Evolutionary conservation across 176 grass and related monocot genomes (phyloP).

Genomic region (Carex myosuroides): DNA sequence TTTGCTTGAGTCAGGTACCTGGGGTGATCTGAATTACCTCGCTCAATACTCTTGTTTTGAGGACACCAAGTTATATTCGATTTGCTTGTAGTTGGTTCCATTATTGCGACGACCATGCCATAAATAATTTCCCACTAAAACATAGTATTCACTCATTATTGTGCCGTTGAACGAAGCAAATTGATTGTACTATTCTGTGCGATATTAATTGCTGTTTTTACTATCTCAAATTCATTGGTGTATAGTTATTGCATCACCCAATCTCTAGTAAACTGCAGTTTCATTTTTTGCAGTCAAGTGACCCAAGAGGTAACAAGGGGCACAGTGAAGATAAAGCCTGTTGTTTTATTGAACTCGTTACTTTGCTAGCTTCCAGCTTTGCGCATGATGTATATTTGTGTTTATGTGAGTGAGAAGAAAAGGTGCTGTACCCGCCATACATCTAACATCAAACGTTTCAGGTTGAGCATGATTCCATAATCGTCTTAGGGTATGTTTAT

Average conservation of each 20-base stretch:
- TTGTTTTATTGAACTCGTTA: too few relatives aligned
- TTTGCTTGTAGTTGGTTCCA: not conserved
- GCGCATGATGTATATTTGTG: not conserved
- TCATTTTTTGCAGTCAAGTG: too few relatives aligned
- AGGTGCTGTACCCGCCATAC: not conserved
- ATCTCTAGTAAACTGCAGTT: not conserved
- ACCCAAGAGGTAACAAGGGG: too few relatives aligned
- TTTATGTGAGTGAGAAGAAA: not conserved
- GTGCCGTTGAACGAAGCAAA: not conserved
- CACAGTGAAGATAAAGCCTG: too few relatives aligned
- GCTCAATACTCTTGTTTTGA: not conserved
- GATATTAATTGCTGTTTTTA: not conserved
- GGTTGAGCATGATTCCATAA: not conserved
- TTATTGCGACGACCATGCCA: not conserved
- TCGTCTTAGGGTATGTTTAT: too few relatives aligned
- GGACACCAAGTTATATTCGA: not conserved
- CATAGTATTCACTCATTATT: not conserved
- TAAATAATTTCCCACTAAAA: not conserved
- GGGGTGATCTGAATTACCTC: too few relatives aligned
- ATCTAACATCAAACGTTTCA: not conserved
- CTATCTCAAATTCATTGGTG: not conserved
- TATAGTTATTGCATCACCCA: not conserved
- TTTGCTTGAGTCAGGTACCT: too few relatives aligned
- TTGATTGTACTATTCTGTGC: not conserved
- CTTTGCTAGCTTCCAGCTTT: too few relatives aligned